Evolutionary conservation across 441 rosid species (phyloP).

Genomic region (Sinapis alba): DNA sequence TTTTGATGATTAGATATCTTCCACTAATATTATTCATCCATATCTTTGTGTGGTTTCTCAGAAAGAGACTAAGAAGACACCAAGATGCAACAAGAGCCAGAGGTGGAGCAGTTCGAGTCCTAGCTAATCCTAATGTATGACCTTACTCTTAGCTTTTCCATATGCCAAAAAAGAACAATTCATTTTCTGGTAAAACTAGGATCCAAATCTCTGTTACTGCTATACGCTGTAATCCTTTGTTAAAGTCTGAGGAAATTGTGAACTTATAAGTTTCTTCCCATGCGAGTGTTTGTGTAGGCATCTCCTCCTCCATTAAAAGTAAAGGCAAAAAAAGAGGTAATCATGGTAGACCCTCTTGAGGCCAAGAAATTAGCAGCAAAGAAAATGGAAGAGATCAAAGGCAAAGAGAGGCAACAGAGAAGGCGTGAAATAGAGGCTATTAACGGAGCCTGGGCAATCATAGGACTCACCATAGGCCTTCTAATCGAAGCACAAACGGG

Average conservation of each 20-base stretch:
- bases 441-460: constrained; percentile 92
- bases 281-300: constrained; percentile 28
- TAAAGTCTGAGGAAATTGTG: neutral
- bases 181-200: neutral
- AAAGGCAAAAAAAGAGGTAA: constrained; percentile 40
- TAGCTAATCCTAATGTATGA: constrained; percentile 76
- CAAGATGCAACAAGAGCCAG: constrained; percentile 48
- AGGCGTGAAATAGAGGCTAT: constrained; percentile 81
- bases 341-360: constrained; percentile 91
- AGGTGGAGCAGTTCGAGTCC: constrained; percentile 59
- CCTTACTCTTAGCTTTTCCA: constrained; percentile 28
- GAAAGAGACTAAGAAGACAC: constrained; percentile 44
- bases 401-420: constrained; percentile 68
- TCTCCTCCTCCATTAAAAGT: constrained; percentile 51
- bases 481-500: constrained; percentile 86
- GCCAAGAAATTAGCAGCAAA: constrained; percentile 80
- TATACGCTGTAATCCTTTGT: neutral
- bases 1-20: neutral
- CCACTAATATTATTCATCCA: neutral
- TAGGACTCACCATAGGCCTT: constrained; percentile 77
- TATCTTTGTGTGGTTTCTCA: constrained; percentile 1
- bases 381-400: constrained; percentile 66
- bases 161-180: neutral
- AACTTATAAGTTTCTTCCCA: neutral
- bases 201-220: constrained; percentile 2